Percentiles rank a stretch among this genome's conserved stretches.
phyloP scores from a whole-genome alignment of 2,329 filamentous ascomycete genomes.

The Cladosporium colombiae region DNA sequence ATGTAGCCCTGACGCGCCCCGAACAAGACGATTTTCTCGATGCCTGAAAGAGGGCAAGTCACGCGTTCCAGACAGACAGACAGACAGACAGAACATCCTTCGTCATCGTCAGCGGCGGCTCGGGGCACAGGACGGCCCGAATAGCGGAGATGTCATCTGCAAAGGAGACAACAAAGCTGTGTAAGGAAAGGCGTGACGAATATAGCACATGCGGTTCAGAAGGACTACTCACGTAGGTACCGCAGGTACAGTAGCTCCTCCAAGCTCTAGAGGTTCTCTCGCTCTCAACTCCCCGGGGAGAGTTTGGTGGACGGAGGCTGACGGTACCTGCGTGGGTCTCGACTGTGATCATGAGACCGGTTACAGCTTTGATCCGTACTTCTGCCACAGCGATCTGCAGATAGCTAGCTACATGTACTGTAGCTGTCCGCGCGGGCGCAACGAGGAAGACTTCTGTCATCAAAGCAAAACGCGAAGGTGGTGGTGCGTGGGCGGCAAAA shows the following conservation, averaged over 20 bases:
- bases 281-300: not conserved
- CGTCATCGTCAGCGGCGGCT: not conserved
- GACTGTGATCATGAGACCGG: slow-evolving; percentile 15
- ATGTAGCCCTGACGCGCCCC: not conserved
- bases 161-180: not conserved
- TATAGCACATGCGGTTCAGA: not conserved
- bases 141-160: not conserved
- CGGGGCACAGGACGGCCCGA: slow-evolving; percentile 1
- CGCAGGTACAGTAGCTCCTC: not conserved
- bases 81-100: not conserved
- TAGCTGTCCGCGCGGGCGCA: not conserved
- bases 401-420: not conserved
- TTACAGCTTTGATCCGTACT: slow-evolving; percentile 2
- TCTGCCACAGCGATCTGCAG: slow-evolving; percentile 17
- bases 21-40: not conserved
- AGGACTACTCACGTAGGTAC: not conserved
- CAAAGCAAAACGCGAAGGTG: slow-evolving; percentile 1
- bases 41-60: not conserved
- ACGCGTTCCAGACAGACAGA: not conserved
- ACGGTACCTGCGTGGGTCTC: slow-evolving; percentile 19
- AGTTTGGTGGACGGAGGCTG: not conserved
- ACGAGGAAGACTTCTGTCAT: slow-evolving; percentile 4
- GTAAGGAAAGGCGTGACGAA: slow-evolving; percentile 4
- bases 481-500: slow-evolving; percentile 8
- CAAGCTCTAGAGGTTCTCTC: not conserved